Conservation (phyloP, 306 rosid genomes). For the Mimosa bimucronata region DNA sequence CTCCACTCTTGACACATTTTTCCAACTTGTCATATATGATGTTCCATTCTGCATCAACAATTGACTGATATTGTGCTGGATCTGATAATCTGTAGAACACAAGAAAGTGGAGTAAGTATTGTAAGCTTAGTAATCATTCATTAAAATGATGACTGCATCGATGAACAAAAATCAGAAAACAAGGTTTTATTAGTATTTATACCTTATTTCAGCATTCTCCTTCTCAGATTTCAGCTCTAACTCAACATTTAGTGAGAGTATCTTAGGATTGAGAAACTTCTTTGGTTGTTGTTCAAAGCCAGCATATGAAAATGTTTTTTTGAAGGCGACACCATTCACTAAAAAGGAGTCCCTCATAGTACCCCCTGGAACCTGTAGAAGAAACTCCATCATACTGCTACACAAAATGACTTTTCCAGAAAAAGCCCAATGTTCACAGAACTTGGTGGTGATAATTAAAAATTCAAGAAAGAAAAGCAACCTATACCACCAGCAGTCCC, state of each 20-base stretch:
- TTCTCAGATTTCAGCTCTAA: conserved; percentile 99
- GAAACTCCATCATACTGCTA: conserved; percentile 27
- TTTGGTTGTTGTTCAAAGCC: conserved; percentile 99
- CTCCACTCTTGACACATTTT: conserved; percentile 93
- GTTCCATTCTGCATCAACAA: conserved; percentile 99
- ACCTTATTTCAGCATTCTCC: conserved; percentile 99
- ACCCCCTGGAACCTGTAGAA: conserved; percentile 95
- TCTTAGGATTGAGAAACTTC: conserved; percentile 80
- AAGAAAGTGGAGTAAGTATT: conserved; percentile 22
- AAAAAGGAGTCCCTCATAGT: conserved; percentile 94
- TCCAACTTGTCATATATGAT: conserved; percentile 96
- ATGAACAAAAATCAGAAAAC: conserved; percentile 10
- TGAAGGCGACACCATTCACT: conserved; percentile 96
- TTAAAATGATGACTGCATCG: not conserved
- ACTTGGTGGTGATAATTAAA: conserved; percentile 5
- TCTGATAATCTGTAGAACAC: conserved; percentile 76
- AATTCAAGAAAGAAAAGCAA: conserved; percentile 13
- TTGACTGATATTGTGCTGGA: conserved; percentile 95
- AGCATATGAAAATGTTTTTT: conserved; percentile 98
- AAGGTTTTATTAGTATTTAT: conserved; percentile 7
- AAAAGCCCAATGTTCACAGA: not conserved
- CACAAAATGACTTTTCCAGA: conserved; percentile 8
- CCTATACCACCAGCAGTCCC: not conserved
- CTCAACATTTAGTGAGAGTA: conserved; percentile 81
- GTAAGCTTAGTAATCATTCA: conserved; percentile 16